Evolutionary conservation across 495 filamentous ascomycete genomes (phyloP).

Genomic region (Xylaria acuta): DNA sequence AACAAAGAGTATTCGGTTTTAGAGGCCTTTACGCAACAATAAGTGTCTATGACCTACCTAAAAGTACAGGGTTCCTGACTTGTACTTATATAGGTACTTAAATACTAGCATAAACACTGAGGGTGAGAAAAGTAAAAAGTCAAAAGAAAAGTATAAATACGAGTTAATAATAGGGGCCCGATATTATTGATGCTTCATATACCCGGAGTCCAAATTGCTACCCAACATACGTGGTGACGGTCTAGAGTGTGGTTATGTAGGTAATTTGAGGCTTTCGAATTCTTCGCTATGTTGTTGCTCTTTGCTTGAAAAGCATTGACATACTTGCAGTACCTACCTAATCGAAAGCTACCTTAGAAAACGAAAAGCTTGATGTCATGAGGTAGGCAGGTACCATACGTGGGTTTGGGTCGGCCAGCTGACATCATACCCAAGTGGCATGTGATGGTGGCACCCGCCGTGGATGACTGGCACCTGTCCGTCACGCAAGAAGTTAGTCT

Average conservation of each 20-base stretch:
- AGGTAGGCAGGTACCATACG: slow-evolving; percentile 3
- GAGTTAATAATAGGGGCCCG: not conserved
- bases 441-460: slow-evolving; percentile 35
- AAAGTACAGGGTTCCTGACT: no score
- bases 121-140: not conserved
- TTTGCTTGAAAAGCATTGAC: slow-evolving; percentile 2
- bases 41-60: no score
- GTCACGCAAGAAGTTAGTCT: not conserved
- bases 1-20: no score
- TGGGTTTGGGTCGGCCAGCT: slow-evolving; percentile 28
- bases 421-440: slow-evolving; percentile 42
- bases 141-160: not conserved
- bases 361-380: not conserved
- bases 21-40: no score
- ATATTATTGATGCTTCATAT: not conserved
- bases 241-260: not conserved
- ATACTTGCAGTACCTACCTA: not conserved
- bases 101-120: not conserved
- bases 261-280: not conserved
- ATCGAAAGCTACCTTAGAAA: not conserved
- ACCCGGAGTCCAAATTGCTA: not conserved
- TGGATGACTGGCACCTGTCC: slow-evolving; percentile 31
- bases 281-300: not conserved
- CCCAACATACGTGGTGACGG: not conserved
- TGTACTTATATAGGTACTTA: not conserved